Base-by-base conservation (phyloP, 352 stramenopile genomes). In the Globisporangium paddicum region DNA sequence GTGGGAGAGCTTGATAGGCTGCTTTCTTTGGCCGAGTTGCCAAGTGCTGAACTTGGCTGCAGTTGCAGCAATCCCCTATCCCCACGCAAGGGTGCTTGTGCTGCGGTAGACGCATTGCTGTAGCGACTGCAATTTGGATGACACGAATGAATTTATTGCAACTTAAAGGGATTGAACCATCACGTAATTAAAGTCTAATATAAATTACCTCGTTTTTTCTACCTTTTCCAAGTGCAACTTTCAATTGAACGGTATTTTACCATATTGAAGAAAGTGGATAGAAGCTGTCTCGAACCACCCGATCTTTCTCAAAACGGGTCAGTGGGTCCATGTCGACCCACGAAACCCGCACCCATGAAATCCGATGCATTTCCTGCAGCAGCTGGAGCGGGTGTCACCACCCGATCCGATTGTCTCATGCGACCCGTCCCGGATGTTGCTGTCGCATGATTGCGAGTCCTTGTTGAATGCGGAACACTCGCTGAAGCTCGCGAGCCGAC, bases 61-160 rank as follows among this genome's bases (percentile, higher is more conserved):
- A 6, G 21, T 23, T 51, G 45, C 60, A n/a, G 49, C 46, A 62
- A 67, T 62, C 60, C 45, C 54, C 54, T 56, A 57, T 0, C 52
- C 54, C 53, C 46, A 23, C 34, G 7, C 53, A n/a, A 25, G 16
- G 42, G 6, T 67, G 60, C 58, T 67, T 66, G 60, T 63, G 60
- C 28, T 51, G 19, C 23, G 11, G 13, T 41, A 3, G 2, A n/a
- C 18, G 35, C 35, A 7, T 18, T 41, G 35, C 35, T 41, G 11
- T 13, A 38, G 34, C 35, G 16, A 11, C 35, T 3, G 35, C 1
- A 41, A n/a, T 41, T 41, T 41, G 1, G 28, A 6, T 32, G 28
- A 32, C 28, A 6, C 28, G 28, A 32, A 41, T 7, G 16, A 40
- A 41, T n/a, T n/a, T 13, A 41, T n/a, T n/a, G 35, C 35, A n/a